These are phyloP conservation scores for Miscanthus lutarioriparius DNA, from an alignment of 176 grass and related monocot genomes.

Conservation along the genomic window DNA sequence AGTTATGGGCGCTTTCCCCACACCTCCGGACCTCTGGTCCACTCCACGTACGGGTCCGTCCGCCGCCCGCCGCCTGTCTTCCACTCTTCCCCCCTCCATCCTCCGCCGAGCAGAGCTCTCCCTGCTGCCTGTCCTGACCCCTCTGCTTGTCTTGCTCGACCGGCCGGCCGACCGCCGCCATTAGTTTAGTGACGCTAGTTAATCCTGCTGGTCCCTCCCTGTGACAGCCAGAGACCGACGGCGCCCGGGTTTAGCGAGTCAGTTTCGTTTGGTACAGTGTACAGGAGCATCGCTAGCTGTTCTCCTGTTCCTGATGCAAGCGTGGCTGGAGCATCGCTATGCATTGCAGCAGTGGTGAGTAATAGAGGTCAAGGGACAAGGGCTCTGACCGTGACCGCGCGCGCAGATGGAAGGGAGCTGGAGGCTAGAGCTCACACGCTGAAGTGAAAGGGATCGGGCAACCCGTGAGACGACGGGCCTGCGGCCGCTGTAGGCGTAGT, in stretches of 20 bases:
- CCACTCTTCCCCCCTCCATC: too few species aligned
- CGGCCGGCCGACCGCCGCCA: not conserved
- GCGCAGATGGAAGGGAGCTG: too few species aligned
- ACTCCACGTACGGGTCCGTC: not conserved
- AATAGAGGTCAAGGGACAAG: too few species aligned
- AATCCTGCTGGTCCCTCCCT: not conserved
- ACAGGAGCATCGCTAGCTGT: not conserved
- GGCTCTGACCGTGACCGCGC: too few species aligned
- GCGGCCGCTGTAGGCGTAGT: too few species aligned
- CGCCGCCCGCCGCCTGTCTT: too few species aligned
- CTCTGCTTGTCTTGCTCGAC: slow-evolving; percentile 8
- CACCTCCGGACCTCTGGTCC: slow-evolving; percentile 3
- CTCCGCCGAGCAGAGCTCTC: slow-evolving; percentile 2
- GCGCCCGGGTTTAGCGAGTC: not conserved
- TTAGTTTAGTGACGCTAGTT: slow-evolving; percentile 5
- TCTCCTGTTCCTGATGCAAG: too few species aligned
- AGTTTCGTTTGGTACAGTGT: not conserved
- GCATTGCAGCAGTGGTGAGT: too few species aligned
- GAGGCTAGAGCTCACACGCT: too few species aligned
- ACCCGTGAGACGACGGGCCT: too few species aligned
- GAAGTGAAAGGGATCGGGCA: too few species aligned
- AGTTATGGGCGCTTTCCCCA: not conserved
- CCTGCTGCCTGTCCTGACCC: not conserved
- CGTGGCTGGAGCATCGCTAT: too few species aligned
- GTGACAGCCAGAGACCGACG: not conserved